Base-by-base conservation (phyloP, 2,329 filamentous ascomycete genomes). In the Penicillium capsulatum region DNA sequence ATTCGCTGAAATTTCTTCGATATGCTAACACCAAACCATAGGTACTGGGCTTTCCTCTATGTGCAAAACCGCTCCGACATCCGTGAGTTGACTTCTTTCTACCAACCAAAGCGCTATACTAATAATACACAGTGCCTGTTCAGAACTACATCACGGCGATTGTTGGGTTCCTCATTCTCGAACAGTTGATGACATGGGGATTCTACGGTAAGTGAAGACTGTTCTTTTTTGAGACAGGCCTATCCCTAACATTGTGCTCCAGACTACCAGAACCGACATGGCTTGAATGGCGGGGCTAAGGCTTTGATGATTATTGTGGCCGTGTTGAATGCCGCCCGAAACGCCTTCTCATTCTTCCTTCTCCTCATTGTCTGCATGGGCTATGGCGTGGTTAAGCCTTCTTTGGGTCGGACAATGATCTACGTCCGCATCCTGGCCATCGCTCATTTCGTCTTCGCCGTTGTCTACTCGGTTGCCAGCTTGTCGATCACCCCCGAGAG, bases 81-180 rank as follows among this genome's bases (percentile, higher is more conserved):
- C 47, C 71, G 83, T 86, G 68, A 69, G 80, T 39, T 24, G 9
- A 13, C 7, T 29, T 22, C 17, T 15, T 32, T 17, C 13, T 10
- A 3, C 20, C 19, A 13, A 17, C 2, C 34, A 16, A n/a, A 24
- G 4, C 10, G n/a, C n/a, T n/a, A 27, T 37, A 51, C 65, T 76
- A 53, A 72, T 45, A 8, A 31, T 14, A 30, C 38, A 5, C 45
- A 86, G 81, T 98, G 59, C 84, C 94, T 11, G 92, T 98, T 2
- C 92, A 98, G 67, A 98, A 98, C 64, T 98, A 98, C 66, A 97
- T 98, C 55, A 98, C 92, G 0, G 91, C 92, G 7, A 98, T 97
- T 45, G 74, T 98, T 34, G 80, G 92, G 36, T 98, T 98, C 69
- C 72, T 98, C 30, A 87, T 97, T 11, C 69, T 97, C 11, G 92